Base-by-base conservation (phyloP, 805 yeast genomes). In the Candida maesae region DNA sequence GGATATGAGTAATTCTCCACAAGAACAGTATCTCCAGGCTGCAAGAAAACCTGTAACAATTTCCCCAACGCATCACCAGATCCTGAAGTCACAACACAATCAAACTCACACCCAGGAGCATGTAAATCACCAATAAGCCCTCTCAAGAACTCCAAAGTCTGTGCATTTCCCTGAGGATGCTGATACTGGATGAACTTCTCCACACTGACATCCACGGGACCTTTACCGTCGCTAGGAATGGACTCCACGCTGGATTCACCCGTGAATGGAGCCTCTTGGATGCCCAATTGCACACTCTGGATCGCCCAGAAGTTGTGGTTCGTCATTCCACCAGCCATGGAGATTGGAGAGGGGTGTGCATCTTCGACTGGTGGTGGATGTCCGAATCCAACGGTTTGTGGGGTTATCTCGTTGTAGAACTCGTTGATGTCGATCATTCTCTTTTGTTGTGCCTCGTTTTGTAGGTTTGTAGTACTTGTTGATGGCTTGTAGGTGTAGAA, bases 1-100 rank as follows among this genome's bases (percentile, higher is more conserved):
- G 78, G 64, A 55, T 80, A 82, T 0, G 86, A 77, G 59, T 79
- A 81, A 53, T 79, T 86, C 52, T 81, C 88, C 41, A 78, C 64
- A 40, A 82, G 60, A 7, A 81, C 66, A 1, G 76, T 70, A 46
- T 79, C 83, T 8, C 74, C 80, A 13, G 64, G 67, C 45, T 79
- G 74, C 26, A 76, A 56, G 16, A 76, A 58, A 1, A 70, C 64
- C 31, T 72, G 74, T 18, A 70, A 63, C 2, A 74, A 64, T 53
- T 76, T 76, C 49, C 66, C 67, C 47, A 77, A 59, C 1, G 80
- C 73, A 47, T 78, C 81, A 20, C 76, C 74, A 4, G 79, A 76
- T 3, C 84, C 84, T 30, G 64, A 63, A 24, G 75, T 65, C 10
- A 74, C 18, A 9, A 70, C 53, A 6, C 69, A 59, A 33, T 59